These are phyloP conservation scores for Russula compacta DNA, from an alignment of 768 basidiomycete species.

Conservation along the genomic window DNA sequence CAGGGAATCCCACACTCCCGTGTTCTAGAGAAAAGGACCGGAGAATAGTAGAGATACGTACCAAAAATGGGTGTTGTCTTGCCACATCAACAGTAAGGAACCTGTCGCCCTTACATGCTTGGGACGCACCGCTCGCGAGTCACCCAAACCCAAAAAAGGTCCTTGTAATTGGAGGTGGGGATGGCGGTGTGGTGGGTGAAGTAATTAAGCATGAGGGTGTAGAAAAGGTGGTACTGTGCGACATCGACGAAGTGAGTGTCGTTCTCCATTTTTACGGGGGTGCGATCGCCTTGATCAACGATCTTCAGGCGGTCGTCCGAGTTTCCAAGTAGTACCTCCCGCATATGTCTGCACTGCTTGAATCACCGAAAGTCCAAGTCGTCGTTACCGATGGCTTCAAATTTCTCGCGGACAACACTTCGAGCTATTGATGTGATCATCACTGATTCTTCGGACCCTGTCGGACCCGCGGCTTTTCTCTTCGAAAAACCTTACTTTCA, in stretches of 20 bases:
- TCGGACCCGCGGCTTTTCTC: conserved; percentile 87
- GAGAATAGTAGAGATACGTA: too few species aligned
- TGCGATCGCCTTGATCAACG: neutral
- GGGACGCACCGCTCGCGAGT: conserved; percentile 90
- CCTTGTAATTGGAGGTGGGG: conserved; percentile 95
- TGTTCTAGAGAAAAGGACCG: too few species aligned
- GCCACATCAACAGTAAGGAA: too few species aligned
- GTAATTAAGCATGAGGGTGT: conserved; percentile 90
- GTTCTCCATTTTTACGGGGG: neutral
- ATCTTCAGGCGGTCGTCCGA: conserved; percentile 73
- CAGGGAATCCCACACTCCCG: too few species aligned
- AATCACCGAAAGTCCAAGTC: conserved; percentile 73
- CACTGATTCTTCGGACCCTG: conserved; percentile 97
- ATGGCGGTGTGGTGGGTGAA: conserved; percentile 96
- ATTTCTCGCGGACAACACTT: conserved; percentile 81
- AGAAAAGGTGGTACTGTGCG: conserved; percentile 88
- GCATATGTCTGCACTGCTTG: conserved; percentile 81
- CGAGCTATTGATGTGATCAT: conserved; percentile 95
- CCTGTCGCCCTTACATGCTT: too few species aligned
- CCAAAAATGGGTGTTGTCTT: too few species aligned
- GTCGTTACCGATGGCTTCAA: conserved; percentile 94
- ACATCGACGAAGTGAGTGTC: conserved; percentile 81
- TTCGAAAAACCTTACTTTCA: conserved; percentile 98
- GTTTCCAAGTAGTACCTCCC: conserved; percentile 92
- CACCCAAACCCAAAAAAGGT: conserved; percentile 96